These are phyloP conservation scores for Arthrobotrys pseudoclavata DNA, from an alignment of 2,329 filamentous ascomycete species.

Conservation along the genomic window DNA sequence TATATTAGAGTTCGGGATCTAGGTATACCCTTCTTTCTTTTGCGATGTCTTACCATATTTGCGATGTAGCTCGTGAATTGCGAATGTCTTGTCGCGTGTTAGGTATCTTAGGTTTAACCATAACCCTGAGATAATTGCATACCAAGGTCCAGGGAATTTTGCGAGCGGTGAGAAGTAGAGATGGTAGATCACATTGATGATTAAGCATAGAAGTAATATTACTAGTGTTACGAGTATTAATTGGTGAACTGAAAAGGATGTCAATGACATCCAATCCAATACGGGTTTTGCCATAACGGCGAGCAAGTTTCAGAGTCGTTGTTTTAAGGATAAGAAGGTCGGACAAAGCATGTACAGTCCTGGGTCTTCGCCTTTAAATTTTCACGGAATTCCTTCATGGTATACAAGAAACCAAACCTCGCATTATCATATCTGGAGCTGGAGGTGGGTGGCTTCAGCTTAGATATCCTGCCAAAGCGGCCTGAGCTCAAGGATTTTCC, in stretches of 20 bases:
- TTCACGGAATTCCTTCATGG: too few relatives aligned
- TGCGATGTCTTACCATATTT: conserved; percentile 37
- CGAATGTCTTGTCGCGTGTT: conserved; percentile 12
- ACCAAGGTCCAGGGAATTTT: conserved; percentile 43
- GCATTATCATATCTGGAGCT: too few relatives aligned
- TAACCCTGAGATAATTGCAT: conserved; percentile 14
- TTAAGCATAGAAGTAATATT: not conserved
- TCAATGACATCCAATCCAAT: not conserved
- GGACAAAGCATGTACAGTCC: too few relatives aligned
- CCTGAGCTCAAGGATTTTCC: too few relatives aligned
- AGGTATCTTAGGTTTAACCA: conserved; percentile 7
- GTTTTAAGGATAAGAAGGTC: too few relatives aligned
- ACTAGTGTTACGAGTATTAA: not conserved
- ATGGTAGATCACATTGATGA: conserved; percentile 8
- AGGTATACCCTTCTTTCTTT: too few relatives aligned
- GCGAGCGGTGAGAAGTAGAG: conserved; percentile 52
- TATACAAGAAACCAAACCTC: too few relatives aligned
- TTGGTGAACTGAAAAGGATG: not conserved
- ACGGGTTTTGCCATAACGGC: too few relatives aligned
- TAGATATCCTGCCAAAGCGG: too few relatives aligned
- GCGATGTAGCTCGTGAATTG: conserved; percentile 34
- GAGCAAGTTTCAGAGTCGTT: too few relatives aligned
- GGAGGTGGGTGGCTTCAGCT: too few relatives aligned
- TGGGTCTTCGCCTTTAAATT: too few relatives aligned
- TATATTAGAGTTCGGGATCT: not conserved